phyloP scores from a whole-genome alignment of 176 grass and related monocot genomes.

The Aegilops bicornis region DNA sequence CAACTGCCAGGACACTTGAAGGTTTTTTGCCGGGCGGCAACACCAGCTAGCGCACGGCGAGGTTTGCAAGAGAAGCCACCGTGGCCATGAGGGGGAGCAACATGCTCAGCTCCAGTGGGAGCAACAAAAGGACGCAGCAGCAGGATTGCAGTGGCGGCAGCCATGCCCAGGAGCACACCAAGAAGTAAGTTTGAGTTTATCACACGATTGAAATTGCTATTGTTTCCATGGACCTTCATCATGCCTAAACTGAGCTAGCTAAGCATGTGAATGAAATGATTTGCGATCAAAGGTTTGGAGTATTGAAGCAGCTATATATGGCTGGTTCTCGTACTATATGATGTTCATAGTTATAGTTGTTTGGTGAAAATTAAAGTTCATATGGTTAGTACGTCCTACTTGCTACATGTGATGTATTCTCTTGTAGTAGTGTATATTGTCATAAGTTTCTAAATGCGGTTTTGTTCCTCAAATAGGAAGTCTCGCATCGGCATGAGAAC shows the following conservation, averaged over 20 bases:
- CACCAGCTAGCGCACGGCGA: not conserved
- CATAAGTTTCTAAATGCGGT: not conserved
- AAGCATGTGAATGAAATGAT: not conserved
- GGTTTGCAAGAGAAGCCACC: not conserved
- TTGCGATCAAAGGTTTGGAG: not conserved
- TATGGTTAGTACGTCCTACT: not conserved
- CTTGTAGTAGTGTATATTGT: not conserved
- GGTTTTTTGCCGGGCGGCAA: not conserved
- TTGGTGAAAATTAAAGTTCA: not conserved
- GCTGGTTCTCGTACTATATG: not conserved
- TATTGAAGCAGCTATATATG: not conserved
- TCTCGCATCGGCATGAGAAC: conserved; percentile 17
- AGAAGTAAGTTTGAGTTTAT: conserved; percentile 46
- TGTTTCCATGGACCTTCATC: not conserved
- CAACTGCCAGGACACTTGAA: conserved; percentile 1
- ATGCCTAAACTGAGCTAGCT: not conserved
- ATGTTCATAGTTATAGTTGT: too few relatives aligned
- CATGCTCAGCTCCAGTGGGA: conserved; percentile 20
- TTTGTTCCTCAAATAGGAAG: conserved; percentile 38
- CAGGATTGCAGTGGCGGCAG: not conserved
- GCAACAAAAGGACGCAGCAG: conserved; percentile 29
- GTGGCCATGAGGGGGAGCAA: conserved; percentile 25
- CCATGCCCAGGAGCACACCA: conserved; percentile 21
- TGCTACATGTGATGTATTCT: not conserved
- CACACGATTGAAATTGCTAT: not conserved